Percentiles rank a stretch among this genome's conserved stretches.
Evolutionary conservation across 2,329 filamentous ascomycete genomes (phyloP).

Genomic region (Podosphaera aphanis): DNA sequence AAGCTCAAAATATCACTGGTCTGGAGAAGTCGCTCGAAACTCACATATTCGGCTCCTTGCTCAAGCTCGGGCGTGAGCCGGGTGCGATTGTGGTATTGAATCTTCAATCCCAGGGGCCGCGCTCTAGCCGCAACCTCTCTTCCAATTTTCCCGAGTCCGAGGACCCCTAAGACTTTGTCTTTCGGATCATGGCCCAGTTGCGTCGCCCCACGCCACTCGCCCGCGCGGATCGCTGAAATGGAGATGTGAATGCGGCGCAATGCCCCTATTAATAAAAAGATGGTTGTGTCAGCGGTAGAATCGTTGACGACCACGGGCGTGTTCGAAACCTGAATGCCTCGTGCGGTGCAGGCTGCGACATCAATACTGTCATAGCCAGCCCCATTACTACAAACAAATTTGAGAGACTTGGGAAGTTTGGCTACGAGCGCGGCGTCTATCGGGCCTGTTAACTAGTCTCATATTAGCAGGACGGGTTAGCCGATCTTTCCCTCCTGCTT

Average conservation of each 20-base stretch:
- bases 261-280: constrained; percentile 61
- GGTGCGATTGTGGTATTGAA: constrained; percentile 51
- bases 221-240: constrained; percentile 29
- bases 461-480: constrained; percentile 1
- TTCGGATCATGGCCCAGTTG: constrained; percentile 41
- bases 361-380: constrained; percentile 71
- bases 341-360: constrained; percentile 39
- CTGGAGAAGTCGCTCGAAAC: constrained; percentile 45
- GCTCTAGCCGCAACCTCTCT: constrained; percentile 49
- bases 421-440: constrained; percentile 45
- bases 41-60: constrained; percentile 35
- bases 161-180: constrained; percentile 51
- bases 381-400: constrained; percentile 37
- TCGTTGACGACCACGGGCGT: constrained; percentile 55
- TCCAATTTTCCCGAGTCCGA: constrained; percentile 72
- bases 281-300: constrained; percentile 54
- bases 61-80: constrained; percentile 27
- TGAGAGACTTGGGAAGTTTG: constrained; percentile 25
- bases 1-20: constrained; percentile 54
- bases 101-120: constrained; percentile 47
- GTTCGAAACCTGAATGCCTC: constrained; percentile 45
- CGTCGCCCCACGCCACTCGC: constrained; percentile 35
- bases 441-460: constrained; percentile 31
- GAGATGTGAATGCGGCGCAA: constrained; percentile 43
- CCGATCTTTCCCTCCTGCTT: neutral